phyloP scores from a whole-genome alignment of 257 asterid genomes.

The Solanum bukasovii region DNA sequence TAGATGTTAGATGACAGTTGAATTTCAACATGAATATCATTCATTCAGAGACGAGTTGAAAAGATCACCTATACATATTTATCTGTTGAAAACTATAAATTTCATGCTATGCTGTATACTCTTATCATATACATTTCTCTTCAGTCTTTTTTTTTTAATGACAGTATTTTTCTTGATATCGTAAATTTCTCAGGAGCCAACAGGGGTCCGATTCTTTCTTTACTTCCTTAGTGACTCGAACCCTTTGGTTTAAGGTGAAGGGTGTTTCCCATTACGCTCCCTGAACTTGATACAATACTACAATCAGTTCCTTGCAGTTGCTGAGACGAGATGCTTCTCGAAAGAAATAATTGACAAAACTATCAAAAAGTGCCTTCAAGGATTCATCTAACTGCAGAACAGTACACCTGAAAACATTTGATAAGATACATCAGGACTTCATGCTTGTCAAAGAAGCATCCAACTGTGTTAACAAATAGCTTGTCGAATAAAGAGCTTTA shows the following conservation, averaged over 20 bases:
- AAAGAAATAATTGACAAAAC: neutral
- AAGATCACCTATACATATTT: neutral
- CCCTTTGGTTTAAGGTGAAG: neutral
- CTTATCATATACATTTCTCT: neutral
- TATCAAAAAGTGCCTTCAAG: neutral
- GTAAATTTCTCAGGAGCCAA: neutral
- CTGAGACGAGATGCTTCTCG: neutral
- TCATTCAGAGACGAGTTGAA: neutral
- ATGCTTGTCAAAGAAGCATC: neutral
- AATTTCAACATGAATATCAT: neutral
- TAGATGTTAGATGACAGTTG: neutral
- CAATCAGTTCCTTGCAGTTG: neutral
- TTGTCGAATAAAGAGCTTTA: neutral
- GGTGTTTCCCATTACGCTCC: neutral
- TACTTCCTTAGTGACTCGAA: neutral
- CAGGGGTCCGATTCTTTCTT: neutral
- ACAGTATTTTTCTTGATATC: neutral
- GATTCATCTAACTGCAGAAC: conserved; percentile 3
- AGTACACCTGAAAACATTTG: conserved; percentile 15
- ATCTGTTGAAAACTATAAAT: neutral
- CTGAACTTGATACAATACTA: neutral
- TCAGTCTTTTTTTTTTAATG: neutral
- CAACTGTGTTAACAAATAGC: neutral
- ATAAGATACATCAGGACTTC: neutral
- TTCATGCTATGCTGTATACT: neutral